These are phyloP conservation scores for Septoria petroselini DNA, from an alignment of 2,329 filamentous ascomycete species.

Conservation along the genomic window DNA sequence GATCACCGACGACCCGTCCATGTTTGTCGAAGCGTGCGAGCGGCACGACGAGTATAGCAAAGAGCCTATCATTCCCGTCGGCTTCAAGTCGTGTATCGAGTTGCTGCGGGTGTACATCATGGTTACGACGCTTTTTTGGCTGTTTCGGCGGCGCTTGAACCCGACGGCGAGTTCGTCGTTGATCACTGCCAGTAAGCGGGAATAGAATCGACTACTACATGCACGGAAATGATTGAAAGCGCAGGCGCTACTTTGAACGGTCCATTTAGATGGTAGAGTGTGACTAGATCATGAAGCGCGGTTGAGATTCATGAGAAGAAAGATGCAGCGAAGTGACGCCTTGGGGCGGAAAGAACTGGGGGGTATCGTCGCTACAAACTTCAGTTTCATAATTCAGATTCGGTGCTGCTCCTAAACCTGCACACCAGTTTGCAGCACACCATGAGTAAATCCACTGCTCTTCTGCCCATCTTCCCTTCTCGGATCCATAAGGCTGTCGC, in stretches of 20 bases:
- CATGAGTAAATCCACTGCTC: background rate
- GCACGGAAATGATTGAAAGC: background rate
- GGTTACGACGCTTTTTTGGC: conserved; percentile 22
- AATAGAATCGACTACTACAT: conserved; percentile 1
- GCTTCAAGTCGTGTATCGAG: conserved; percentile 19
- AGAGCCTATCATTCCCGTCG: conserved; percentile 18
- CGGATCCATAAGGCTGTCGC: background rate
- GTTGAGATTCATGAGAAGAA: too few relatives aligned
- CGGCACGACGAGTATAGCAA: conserved; percentile 39
- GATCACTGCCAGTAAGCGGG: conserved; percentile 18
- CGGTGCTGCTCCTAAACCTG: background rate
- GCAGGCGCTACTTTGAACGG: background rate
- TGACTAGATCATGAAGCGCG: too few relatives aligned
- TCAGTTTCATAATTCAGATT: background rate
- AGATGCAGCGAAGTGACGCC: too few relatives aligned
- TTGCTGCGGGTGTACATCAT: conserved; percentile 23
- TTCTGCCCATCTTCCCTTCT: background rate
- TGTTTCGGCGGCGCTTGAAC: conserved; percentile 20
- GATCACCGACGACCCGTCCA: conserved; percentile 76
- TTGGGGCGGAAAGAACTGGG: too few relatives aligned
- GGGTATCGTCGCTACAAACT: conserved; percentile 9
- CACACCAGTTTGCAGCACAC: background rate
- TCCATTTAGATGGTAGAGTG: too few relatives aligned
- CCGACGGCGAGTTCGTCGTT: conserved; percentile 12
- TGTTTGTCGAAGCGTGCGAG: conserved; percentile 61